Evolutionary conservation across 1,284 basidiomycete genomes (phyloP).

Genomic region (Moesziomyces sp.): DNA sequence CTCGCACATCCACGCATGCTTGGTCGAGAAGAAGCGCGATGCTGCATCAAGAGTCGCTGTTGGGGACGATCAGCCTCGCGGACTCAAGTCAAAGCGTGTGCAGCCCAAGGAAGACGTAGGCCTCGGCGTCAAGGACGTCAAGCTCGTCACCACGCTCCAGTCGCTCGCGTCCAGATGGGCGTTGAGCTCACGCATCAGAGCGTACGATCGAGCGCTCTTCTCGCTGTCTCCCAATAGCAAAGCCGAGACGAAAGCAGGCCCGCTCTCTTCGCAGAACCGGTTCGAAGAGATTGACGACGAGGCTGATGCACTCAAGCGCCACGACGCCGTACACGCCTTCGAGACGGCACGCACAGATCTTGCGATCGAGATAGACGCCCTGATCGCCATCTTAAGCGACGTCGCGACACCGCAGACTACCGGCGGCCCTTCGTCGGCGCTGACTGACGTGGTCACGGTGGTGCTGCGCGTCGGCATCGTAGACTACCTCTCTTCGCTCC

Average conservation of each 20-base stretch:
- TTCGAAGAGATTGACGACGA: slow-evolving; percentile 44
- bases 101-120: slow-evolving; percentile 44
- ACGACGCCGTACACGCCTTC: slow-evolving; percentile 12
- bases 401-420: background rate
- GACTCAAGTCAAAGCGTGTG: slow-evolving; percentile 13
- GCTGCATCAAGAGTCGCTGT: slow-evolving; percentile 19
- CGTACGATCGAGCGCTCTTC: slow-evolving; percentile 30
- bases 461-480: slow-evolving; percentile 41
- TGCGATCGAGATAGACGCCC: slow-evolving; percentile 7
- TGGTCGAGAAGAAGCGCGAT: slow-evolving; percentile 33
- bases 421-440: slow-evolving; percentile 1
- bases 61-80: slow-evolving; percentile 6
- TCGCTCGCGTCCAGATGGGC: slow-evolving; percentile 40
- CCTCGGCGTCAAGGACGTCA: slow-evolving; percentile 42
- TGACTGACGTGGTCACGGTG: slow-evolving; percentile 36
- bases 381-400: slow-evolving; percentile 13
- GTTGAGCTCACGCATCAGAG: slow-evolving; percentile 21
- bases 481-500: slow-evolving; percentile 37
- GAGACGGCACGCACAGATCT: slow-evolving; percentile 18
- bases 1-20: slow-evolving; percentile 15
- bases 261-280: slow-evolving; percentile 27
- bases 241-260: slow-evolving; percentile 1
- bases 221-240: slow-evolving; percentile 19
- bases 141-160: slow-evolving; percentile 37
- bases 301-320: slow-evolving; percentile 12